These are phyloP conservation scores for Saccharomycopsis sp. DNA, from an alignment of 805 yeast species.

Conservation along the genomic window DNA sequence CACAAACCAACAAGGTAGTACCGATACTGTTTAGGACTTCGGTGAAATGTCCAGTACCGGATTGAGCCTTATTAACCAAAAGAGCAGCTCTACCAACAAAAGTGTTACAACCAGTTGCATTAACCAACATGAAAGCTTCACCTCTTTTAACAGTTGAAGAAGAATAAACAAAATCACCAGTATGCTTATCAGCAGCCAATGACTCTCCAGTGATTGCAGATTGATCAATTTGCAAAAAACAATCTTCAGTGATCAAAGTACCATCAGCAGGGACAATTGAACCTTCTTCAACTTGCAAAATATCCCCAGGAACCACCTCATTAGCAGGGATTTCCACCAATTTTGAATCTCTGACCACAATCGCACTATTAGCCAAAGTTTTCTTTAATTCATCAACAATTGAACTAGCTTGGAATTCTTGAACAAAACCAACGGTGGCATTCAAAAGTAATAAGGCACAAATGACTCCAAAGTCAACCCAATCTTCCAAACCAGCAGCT, in stretches of 20 bases:
- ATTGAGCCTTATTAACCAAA: constrained; percentile 87
- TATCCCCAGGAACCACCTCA: constrained; percentile 93
- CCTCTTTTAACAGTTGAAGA: constrained; percentile 95
- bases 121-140: constrained; percentile 87
- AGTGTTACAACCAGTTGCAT: constrained; percentile 92
- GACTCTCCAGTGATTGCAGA: constrained; percentile 98
- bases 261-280: constrained; percentile 90
- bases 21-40: constrained; percentile 98
- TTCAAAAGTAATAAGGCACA: constrained; percentile 76
- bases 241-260: constrained; percentile 75
- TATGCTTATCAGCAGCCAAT: constrained; percentile 84
- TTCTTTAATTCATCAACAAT: constrained; percentile 94
- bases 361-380: constrained; percentile 85
- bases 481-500: constrained; percentile 94
- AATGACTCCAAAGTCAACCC: constrained; percentile 99
- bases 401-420: constrained; percentile 97
- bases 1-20: constrained; percentile 81
- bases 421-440: constrained; percentile 92
- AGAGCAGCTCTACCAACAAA: constrained; percentile 97
- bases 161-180: constrained; percentile 81
- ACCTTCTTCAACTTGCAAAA: constrained; percentile 88
- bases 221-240: constrained; percentile 86
- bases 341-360: constrained; percentile 74
- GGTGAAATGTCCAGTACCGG: constrained; percentile 92
- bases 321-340: constrained; percentile 66